Percentiles rank a stretch among this genome's conserved stretches.
Evolutionary conservation across 441 rosid species (phyloP).

Genomic region (Croton laevigatus): DNA sequence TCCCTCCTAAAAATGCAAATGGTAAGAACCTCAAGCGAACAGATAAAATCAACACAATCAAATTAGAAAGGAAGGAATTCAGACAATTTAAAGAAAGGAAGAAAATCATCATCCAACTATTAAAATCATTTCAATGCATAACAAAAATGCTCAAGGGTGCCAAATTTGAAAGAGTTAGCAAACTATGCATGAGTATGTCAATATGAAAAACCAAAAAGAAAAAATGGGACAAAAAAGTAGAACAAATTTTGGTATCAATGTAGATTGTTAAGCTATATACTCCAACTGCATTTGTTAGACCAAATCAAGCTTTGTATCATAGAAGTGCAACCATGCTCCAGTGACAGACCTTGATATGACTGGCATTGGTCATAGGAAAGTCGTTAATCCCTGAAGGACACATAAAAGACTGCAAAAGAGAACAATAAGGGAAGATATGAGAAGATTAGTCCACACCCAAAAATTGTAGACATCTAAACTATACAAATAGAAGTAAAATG

Average conservation of each 20-base stretch:
- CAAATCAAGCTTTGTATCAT: background rate
- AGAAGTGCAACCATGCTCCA: conserved; percentile 7
- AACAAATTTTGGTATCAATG: background rate
- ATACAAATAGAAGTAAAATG: background rate
- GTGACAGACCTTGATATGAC: conserved; percentile 72
- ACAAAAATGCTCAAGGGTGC: background rate
- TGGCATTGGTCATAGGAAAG: conserved; percentile 89
- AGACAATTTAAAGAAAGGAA: background rate
- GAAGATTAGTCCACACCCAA: conserved; percentile 9
- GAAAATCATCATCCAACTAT: background rate
- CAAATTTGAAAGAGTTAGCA: background rate
- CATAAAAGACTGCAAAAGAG: conserved; percentile 78
- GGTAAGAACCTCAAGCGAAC: conserved; percentile 9
- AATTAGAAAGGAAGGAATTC: background rate
- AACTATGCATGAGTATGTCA: background rate
- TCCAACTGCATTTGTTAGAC: background rate
- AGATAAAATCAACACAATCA: background rate
- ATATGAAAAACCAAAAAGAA: background rate
- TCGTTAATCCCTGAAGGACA: conserved; percentile 96
- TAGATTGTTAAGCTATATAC: background rate
- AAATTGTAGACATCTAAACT: background rate
- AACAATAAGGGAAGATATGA: conserved; percentile 23
- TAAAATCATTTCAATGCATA: background rate
- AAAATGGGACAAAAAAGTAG: background rate
- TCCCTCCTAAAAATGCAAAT: conserved; percentile 60